phyloP scores from a whole-genome alignment of 1,284 basidiomycete genomes.

The Bjerkandera adusta region DNA sequence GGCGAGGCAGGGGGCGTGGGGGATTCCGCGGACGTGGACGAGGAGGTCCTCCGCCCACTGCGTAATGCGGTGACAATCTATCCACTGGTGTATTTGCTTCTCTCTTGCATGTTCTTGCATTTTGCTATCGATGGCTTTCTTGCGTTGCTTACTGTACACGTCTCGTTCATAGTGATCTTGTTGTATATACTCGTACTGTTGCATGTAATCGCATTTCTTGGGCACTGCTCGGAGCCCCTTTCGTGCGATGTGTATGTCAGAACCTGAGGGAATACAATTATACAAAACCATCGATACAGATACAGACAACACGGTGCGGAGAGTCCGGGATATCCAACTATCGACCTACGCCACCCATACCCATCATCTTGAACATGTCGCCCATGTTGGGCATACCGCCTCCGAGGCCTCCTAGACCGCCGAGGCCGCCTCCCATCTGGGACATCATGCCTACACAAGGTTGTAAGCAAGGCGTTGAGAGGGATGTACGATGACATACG shows the following conservation, averaged over 20 bases:
- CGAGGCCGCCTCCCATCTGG: conserved; percentile 73
- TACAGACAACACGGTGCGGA: conserved; percentile 5
- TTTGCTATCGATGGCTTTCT: background rate
- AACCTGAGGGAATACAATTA: too few species aligned
- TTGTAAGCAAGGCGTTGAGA: background rate
- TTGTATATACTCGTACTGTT: background rate
- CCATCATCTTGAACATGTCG: conserved; percentile 86
- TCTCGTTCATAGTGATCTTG: background rate
- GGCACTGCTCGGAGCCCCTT: background rate
- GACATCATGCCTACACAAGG: conserved; percentile 71
- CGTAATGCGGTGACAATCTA: background rate
- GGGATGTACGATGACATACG: conserved; percentile 42
- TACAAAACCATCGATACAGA: too few species aligned
- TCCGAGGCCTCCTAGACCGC: conserved; percentile 51
- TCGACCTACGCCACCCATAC: conserved; percentile 52
- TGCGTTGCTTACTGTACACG: background rate
- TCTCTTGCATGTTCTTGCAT: background rate
- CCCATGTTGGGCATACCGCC: conserved; percentile 63
- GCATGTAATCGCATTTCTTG: background rate
- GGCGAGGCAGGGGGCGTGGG: conserved; percentile 13
- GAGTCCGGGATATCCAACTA: conserved; percentile 1
- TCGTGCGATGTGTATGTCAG: too few species aligned
- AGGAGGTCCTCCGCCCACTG: conserved; percentile 9
- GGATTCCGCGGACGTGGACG: conserved; percentile 9
- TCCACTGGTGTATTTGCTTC: background rate